phyloP scores from a whole-genome alignment of 108 stramenopile species.

The Pseudonitzschia delicatissima region DNA sequence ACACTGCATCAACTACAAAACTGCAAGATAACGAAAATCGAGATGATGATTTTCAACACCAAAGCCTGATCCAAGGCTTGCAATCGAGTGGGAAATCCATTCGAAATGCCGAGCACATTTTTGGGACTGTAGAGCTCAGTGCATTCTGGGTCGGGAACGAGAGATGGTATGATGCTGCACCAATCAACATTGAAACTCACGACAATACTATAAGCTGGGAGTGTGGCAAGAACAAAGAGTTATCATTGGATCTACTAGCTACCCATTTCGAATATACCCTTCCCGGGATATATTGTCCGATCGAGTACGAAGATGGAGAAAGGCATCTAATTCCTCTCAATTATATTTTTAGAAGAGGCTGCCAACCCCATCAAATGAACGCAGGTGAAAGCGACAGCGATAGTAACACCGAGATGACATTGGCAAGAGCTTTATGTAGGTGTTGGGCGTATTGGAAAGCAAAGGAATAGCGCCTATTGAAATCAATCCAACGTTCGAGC shows the following conservation, averaged over 20 bases:
- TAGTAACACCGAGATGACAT: too few relatives aligned
- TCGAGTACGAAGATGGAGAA: constrained; percentile 32
- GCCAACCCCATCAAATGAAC: background rate
- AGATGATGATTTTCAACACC: background rate
- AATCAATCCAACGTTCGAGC: too few relatives aligned
- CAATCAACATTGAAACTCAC: background rate
- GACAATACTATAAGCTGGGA: too few relatives aligned
- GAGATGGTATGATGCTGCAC: constrained; percentile 13
- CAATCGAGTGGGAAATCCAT: constrained; percentile 25
- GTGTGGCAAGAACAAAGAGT: background rate
- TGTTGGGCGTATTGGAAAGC: too few relatives aligned
- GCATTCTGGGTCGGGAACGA: constrained; percentile 25
- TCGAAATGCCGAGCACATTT: constrained; percentile 13
- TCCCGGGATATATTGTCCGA: constrained; percentile 24
- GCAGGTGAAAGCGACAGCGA: too few relatives aligned
- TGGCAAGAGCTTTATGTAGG: too few relatives aligned
- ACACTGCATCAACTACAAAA: background rate
- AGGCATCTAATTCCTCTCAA: constrained; percentile 7
- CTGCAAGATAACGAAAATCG: background rate
- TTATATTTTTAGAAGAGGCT: constrained; percentile 17
- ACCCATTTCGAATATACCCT: constrained; percentile 18
- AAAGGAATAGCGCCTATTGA: too few relatives aligned
- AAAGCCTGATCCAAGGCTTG: constrained; percentile 8
- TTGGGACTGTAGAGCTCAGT: constrained; percentile 1
- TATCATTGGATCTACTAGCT: constrained; percentile 13